These are phyloP conservation scores for Pittosporum tobira DNA, from an alignment of 129 eudicot species.

Conservation along the genomic window DNA sequence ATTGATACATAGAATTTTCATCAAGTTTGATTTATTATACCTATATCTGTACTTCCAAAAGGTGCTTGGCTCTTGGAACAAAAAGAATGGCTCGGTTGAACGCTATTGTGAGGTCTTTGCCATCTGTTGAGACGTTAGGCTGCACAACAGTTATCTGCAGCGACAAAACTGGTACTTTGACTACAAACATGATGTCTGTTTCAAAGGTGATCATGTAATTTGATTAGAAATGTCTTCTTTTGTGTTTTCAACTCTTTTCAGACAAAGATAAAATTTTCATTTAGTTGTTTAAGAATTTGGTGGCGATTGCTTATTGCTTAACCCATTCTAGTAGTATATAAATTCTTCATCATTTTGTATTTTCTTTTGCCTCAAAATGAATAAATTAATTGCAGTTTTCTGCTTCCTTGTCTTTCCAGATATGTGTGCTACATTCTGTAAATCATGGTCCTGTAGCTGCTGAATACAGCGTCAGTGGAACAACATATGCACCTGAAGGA, in stretches of 20 bases:
- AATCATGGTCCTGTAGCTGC: slow-evolving; percentile 43
- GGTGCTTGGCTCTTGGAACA: slow-evolving; percentile 99
- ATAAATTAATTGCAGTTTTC: neutral
- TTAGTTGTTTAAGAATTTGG: neutral
- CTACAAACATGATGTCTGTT: slow-evolving; percentile 98
- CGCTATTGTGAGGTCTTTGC: slow-evolving; percentile 97
- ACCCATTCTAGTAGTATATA: neutral
- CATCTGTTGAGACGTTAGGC: slow-evolving; percentile 97
- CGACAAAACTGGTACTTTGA: slow-evolving; percentile 98
- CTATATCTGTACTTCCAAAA: slow-evolving; percentile 11
- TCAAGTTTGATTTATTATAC: slow-evolving; percentile 4
- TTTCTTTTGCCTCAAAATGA: neutral
- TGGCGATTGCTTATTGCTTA: neutral
- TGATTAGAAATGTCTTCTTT: neutral
- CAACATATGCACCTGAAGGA: slow-evolving; percentile 97
- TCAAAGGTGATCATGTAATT: slow-evolving; percentile 55
- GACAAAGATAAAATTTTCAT: neutral
- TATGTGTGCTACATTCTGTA: slow-evolving; percentile 79
- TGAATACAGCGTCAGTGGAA: slow-evolving; percentile 78
- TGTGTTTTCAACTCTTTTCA: neutral
- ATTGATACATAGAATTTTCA: neutral
- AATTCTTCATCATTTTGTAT: neutral
- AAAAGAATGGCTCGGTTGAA: slow-evolving; percentile 97
- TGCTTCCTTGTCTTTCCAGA: slow-evolving; percentile 29
- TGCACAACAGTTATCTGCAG: slow-evolving; percentile 99